These are phyloP conservation scores for Cladosporium sp. DNA, from an alignment of 2,329 filamentous ascomycete species.

Conservation along the genomic window DNA sequence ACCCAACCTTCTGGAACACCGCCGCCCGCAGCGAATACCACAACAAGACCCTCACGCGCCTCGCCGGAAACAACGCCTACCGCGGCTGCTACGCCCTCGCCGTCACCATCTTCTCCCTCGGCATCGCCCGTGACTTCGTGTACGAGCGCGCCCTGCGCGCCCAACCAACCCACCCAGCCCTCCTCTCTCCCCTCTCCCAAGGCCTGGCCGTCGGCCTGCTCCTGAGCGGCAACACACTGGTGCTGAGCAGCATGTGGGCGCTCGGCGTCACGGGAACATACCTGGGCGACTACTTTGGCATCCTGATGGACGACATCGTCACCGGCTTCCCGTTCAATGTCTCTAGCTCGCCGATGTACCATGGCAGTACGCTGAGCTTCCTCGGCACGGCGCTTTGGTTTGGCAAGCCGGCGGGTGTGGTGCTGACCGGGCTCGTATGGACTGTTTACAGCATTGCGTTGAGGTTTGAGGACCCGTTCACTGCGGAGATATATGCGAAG, in stretches of 20 bases:
- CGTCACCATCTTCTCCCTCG: conserved; percentile 84
- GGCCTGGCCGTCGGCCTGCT: conserved; percentile 72
- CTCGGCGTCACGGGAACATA: conserved; percentile 95
- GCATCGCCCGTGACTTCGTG: conserved; percentile 75
- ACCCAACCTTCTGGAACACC: conserved; percentile 98
- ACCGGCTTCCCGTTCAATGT: conserved; percentile 96
- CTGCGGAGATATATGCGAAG: conserved; percentile 87
- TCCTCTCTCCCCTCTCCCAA: conserved; percentile 61
- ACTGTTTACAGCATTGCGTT: conserved; percentile 79
- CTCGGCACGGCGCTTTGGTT: conserved; percentile 81
- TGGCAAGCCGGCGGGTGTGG: conserved; percentile 81
- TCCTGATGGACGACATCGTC: conserved; percentile 92
- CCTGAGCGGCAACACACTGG: conserved; percentile 75
- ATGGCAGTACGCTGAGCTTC: conserved; percentile 90
- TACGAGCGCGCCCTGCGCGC: conserved; percentile 81
- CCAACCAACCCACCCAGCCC: conserved; percentile 72
- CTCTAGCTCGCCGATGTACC: conserved; percentile 91
- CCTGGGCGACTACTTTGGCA: conserved; percentile 97
- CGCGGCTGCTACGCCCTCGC: conserved; percentile 89
- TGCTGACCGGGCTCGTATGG: conserved; percentile 74
- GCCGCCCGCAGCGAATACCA: conserved; percentile 87
- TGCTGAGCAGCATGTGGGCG: conserved; percentile 85
- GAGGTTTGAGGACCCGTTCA: conserved; percentile 91
- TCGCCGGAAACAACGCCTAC: conserved; percentile 76
- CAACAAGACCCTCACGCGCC: conserved; percentile 82